phyloP scores from a whole-genome alignment of 2,329 filamentous ascomycete species.

The Dactylonectria estremocensis region DNA sequence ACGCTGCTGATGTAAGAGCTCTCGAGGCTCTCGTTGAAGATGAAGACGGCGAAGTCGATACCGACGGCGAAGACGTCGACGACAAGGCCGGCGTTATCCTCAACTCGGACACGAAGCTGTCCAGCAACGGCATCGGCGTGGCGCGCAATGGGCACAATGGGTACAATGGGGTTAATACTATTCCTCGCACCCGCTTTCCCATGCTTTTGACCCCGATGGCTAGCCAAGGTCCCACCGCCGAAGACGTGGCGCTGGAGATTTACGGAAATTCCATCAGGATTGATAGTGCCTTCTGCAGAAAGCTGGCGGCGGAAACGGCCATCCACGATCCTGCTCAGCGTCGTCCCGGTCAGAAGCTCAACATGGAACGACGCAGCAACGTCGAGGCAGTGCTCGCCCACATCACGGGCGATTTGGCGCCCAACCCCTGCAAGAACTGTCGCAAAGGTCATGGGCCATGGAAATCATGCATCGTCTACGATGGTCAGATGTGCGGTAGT shows the following conservation, averaged over 20 bases:
- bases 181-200: background rate
- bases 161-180: background rate
- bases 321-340: slow-evolving; percentile 67
- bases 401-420: slow-evolving; percentile 65
- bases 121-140: slow-evolving; percentile 3
- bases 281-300: slow-evolving; percentile 69
- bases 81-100: slow-evolving; percentile 12
- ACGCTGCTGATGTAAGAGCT: background rate
- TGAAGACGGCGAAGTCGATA: background rate
- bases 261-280: slow-evolving; percentile 65
- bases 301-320: slow-evolving; percentile 65
- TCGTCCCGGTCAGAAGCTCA: slow-evolving; percentile 67
- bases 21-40: background rate
- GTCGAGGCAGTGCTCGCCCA: slow-evolving; percentile 73
- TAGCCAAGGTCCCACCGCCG: slow-evolving; percentile 55
- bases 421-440: slow-evolving; percentile 71
- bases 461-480: slow-evolving; percentile 71
- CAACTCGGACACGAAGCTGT: slow-evolving; percentile 7
- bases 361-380: slow-evolving; percentile 71
- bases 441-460: slow-evolving; percentile 73
- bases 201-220: background rate
- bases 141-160: background rate
- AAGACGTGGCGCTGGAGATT: slow-evolving; percentile 62
- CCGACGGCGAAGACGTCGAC: slow-evolving; percentile 13
- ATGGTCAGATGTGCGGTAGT: slow-evolving; percentile 73